phyloP scores from a whole-genome alignment of 2,329 filamentous ascomycete species.

The Myriosclerotinia duriaeana region DNA sequence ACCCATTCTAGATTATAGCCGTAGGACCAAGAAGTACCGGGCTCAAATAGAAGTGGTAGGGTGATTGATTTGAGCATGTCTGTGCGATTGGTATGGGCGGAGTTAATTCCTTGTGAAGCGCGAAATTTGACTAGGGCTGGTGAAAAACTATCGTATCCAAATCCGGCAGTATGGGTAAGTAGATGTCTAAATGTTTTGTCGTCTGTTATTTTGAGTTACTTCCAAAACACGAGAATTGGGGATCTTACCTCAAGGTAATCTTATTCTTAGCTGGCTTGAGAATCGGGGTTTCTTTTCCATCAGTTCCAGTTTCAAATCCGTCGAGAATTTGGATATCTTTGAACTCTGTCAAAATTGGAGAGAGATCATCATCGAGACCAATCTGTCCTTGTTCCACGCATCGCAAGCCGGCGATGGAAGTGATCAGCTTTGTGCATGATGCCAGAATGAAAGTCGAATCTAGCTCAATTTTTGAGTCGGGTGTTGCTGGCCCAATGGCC shows the following conservation, averaged over 20 bases:
- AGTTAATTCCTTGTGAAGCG: neutral
- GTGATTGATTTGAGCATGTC: neutral
- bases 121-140: neutral
- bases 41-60: constrained; percentile 59
- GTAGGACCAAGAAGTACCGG: constrained; percentile 61
- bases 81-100: neutral
- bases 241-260: constrained; percentile 36
- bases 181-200: constrained; percentile 27
- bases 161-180: constrained; percentile 34
- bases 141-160: constrained; percentile 29
- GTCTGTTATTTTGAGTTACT: neutral
- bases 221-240: neutral
- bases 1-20: constrained; percentile 54
- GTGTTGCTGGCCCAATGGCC: constrained; percentile 40
- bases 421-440: constrained; percentile 57
- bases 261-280: constrained; percentile 28
- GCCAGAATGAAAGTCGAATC: constrained; percentile 62
- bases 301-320: constrained; percentile 29
- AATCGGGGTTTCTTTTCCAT: constrained; percentile 26
- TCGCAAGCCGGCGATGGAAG: constrained; percentile 54
- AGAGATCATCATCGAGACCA: constrained; percentile 48
- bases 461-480: constrained; percentile 57
- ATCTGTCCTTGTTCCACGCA: constrained; percentile 53
- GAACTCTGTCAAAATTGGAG: constrained; percentile 32
- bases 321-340: constrained; percentile 35